Evolutionary conservation across 164 flowering plant genomes (phyloP).

Genomic region (Pachysandra terminalis): DNA sequence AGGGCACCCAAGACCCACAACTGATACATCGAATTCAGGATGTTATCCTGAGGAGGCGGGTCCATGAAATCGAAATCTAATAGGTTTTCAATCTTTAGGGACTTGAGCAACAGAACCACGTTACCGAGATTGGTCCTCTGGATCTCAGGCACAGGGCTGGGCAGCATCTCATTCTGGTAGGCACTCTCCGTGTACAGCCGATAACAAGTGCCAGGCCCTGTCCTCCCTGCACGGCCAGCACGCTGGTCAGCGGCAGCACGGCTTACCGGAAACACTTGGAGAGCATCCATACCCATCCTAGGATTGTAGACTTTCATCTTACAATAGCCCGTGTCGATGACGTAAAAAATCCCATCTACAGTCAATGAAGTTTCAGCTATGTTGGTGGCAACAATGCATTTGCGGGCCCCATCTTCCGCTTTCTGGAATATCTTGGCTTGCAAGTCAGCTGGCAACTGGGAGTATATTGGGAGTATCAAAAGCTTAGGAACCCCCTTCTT

Average conservation of each 20-base stretch:
- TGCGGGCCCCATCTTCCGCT: conserved; percentile 94
- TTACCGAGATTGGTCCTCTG: conserved; percentile 92
- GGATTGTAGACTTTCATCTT: conserved; percentile 95
- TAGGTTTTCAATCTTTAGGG: conserved; percentile 74
- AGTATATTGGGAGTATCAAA: conserved; percentile 86
- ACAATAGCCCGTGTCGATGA: conserved; percentile 89
- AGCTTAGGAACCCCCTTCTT: conserved; percentile 69
- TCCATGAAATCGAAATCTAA: conserved; percentile 97
- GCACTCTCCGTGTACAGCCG: conserved; percentile 81
- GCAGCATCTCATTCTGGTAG: conserved; percentile 78
- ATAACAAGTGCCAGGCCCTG: conserved; percentile 93
- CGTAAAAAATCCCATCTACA: conserved; percentile 90
- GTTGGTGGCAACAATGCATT: conserved; percentile 96
- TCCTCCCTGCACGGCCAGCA: conserved; percentile 94
- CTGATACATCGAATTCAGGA: conserved; percentile 91
- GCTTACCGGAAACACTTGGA: conserved; percentile 86
- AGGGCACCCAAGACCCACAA: conserved; percentile 93
- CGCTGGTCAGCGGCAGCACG: conserved; percentile 93
- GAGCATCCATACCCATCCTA: conserved; percentile 96
- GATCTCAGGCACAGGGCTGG: conserved; percentile 88
- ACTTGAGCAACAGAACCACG: conserved; percentile 80
- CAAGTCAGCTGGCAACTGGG: conserved; percentile 93
- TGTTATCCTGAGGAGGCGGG: conserved; percentile 94
- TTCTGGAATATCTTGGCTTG: conserved; percentile 95
- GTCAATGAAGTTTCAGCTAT: conserved; percentile 97